Evolutionary conservation across 805 yeast species (phyloP).

Genomic region (Kuraishia borneana): DNA sequence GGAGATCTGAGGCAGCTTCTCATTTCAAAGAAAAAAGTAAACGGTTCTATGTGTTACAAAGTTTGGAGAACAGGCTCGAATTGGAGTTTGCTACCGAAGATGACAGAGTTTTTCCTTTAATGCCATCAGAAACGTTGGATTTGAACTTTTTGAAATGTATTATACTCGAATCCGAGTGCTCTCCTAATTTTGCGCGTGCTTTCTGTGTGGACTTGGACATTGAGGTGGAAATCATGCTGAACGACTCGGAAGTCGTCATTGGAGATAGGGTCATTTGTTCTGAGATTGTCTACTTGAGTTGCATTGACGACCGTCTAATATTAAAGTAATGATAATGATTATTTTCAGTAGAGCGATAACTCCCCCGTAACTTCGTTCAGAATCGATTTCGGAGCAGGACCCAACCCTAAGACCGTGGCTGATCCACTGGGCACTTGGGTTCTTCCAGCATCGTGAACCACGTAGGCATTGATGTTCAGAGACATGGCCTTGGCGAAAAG

Average conservation of each 20-base stretch:
- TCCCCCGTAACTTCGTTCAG: conserved; percentile 76
- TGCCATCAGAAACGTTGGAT: background rate
- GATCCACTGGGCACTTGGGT: conserved; percentile 95
- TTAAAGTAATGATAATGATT: conserved; percentile 1
- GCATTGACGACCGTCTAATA: conserved; percentile 23
- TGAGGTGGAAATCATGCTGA: conserved; percentile 29
- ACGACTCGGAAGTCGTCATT: conserved; percentile 13
- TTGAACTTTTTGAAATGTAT: conserved; percentile 27
- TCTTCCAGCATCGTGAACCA: conserved; percentile 93
- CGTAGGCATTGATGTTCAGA: conserved; percentile 63
- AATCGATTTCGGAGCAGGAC: conserved; percentile 85
- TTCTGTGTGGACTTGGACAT: conserved; percentile 36
- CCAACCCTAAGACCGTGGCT: conserved; percentile 92
- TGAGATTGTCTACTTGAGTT: conserved; percentile 29
- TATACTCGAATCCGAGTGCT: conserved; percentile 22
- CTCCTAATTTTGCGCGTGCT: conserved; percentile 24
- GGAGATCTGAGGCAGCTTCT: background rate
- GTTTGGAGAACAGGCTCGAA: background rate
- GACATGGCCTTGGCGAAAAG: conserved; percentile 75
- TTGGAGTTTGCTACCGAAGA: conserved; percentile 1
- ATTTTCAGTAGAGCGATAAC: conserved; percentile 52
- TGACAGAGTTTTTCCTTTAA: conserved; percentile 22
- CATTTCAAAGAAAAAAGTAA: background rate
- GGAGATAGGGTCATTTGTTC: conserved; percentile 38
- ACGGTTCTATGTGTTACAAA: background rate